Percentiles rank a stretch among this genome's conserved stretches.
phyloP scores from a whole-genome alignment of 2,329 filamentous ascomycete genomes.

The Fusarium piperis region DNA sequence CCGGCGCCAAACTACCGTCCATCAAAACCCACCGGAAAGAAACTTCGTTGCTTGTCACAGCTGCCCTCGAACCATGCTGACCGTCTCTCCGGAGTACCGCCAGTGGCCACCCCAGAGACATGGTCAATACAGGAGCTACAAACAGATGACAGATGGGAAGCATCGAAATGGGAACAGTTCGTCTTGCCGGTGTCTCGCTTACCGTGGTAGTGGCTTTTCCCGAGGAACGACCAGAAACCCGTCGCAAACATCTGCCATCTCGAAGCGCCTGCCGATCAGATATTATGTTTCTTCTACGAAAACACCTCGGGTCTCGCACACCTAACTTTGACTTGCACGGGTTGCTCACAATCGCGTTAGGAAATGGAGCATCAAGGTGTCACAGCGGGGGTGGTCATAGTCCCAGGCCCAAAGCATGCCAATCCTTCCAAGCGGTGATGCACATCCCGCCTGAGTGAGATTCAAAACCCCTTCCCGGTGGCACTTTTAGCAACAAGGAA shows the following conservation, averaged over 20 bases:
- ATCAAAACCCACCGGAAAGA: slow-evolving; percentile 14
- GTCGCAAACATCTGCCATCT: slow-evolving; percentile 37
- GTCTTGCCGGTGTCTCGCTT: slow-evolving; percentile 17
- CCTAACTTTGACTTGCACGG: background rate
- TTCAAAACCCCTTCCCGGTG: slow-evolving; percentile 41
- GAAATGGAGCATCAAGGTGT: slow-evolving; percentile 20
- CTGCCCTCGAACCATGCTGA: slow-evolving; percentile 14
- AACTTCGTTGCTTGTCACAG: slow-evolving; percentile 12
- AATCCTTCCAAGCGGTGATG: slow-evolving; percentile 40
- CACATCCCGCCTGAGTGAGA: slow-evolving; percentile 42
- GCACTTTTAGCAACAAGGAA: slow-evolving; percentile 41
- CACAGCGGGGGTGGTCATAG: slow-evolving; percentile 32
- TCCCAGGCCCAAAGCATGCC: slow-evolving; percentile 29
- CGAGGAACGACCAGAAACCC: slow-evolving; percentile 22
- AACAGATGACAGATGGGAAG: slow-evolving; percentile 1
- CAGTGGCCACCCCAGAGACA: slow-evolving; percentile 11
- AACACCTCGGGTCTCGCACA: slow-evolving; percentile 19
- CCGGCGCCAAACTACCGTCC: slow-evolving; percentile 17
- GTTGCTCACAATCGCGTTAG: slow-evolving; percentile 9
- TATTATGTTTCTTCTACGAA: slow-evolving; percentile 34
- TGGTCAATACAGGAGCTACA: background rate
- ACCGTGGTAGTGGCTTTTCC: background rate
- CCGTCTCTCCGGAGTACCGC: slow-evolving; percentile 7
- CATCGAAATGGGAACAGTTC: slow-evolving; percentile 20
- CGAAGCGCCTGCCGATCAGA: slow-evolving; percentile 34